Percentiles rank a stretch among this genome's conserved stretches.
Evolutionary conservation across 192 early-diverging fungal genomes (phyloP).

Genomic region (Entophlyctis helioformis): DNA sequence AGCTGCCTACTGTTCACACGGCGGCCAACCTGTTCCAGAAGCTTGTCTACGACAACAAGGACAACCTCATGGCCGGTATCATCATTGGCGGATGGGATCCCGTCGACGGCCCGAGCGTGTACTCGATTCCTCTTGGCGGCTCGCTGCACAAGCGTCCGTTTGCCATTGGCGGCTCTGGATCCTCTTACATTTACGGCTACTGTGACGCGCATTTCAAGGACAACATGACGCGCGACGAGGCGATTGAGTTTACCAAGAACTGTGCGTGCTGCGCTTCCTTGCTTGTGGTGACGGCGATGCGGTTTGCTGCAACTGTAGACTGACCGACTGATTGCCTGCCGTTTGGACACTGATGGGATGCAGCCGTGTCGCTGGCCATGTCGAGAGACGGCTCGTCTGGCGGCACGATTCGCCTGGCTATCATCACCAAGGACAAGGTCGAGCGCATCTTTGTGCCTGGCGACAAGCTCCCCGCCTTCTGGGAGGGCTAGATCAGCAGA

Average conservation of each 20-base stretch:
- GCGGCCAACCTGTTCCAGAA: slow-evolving; percentile 90
- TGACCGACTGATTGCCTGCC: not conserved
- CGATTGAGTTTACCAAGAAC: slow-evolving; percentile 88
- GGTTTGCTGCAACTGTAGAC: not conserved
- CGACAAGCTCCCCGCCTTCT: slow-evolving; percentile 34
- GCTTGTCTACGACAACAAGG: slow-evolving; percentile 89
- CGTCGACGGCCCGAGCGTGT: slow-evolving; percentile 76
- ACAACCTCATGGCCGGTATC: slow-evolving; percentile 76
- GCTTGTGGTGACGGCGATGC: no score
- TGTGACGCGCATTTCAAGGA: slow-evolving; percentile 79
- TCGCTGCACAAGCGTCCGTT: slow-evolving; percentile 84
- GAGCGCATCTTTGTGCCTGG: slow-evolving; percentile 82
- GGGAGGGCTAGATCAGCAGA: slow-evolving; percentile 23
- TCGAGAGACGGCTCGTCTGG: slow-evolving; percentile 94
- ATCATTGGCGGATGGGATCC: slow-evolving; percentile 98
- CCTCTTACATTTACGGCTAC: slow-evolving; percentile 95
- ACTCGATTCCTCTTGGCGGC: slow-evolving; percentile 84
- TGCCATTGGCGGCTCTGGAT: slow-evolving; percentile 91
- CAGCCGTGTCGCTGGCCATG: slow-evolving; percentile 87
- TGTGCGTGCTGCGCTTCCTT: slow-evolving; percentile 37
- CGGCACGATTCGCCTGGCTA: slow-evolving; percentile 85
- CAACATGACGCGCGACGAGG: slow-evolving; percentile 77
- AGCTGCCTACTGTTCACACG: slow-evolving; percentile 70
- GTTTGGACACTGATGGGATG: not conserved
- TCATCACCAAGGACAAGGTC: slow-evolving; percentile 84